These are phyloP conservation scores for Penicillium sp. DNA, from an alignment of 2,329 filamentous ascomycete species.

Conservation along the genomic window DNA sequence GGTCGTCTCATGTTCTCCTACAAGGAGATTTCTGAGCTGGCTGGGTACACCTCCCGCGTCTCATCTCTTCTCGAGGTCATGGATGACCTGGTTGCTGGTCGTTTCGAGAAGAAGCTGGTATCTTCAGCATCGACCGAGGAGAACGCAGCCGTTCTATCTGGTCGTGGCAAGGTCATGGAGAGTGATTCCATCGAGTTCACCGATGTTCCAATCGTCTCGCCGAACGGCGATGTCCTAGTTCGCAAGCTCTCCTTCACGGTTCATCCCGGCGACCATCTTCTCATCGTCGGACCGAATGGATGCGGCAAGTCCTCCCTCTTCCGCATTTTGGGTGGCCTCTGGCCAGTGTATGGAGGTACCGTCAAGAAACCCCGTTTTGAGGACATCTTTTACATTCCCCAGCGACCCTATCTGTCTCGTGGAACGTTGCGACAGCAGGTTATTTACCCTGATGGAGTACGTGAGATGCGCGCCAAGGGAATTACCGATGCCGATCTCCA, in stretches of 20 bases:
- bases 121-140: slow-evolving; percentile 82
- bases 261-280: slow-evolving; percentile 82
- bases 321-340: slow-evolving; percentile 92
- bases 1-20: slow-evolving; percentile 97
- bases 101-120: slow-evolving; percentile 95
- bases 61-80: slow-evolving; percentile 90
- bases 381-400: slow-evolving; percentile 97
- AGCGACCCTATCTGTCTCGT: slow-evolving; percentile 89
- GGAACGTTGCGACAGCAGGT: slow-evolving; percentile 95
- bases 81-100: slow-evolving; percentile 86
- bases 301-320: slow-evolving; percentile 97
- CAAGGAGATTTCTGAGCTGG: slow-evolving; percentile 94
- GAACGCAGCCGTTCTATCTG: slow-evolving; percentile 81
- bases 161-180: slow-evolving; percentile 81
- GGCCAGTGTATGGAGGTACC: slow-evolving; percentile 95
- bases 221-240: slow-evolving; percentile 92
- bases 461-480: slow-evolving; percentile 84
- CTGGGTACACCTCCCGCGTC: slow-evolving; percentile 92
- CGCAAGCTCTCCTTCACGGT: slow-evolving; percentile 86
- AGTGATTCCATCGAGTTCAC: slow-evolving; percentile 83
- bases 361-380: slow-evolving; percentile 90
- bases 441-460: slow-evolving; percentile 89
- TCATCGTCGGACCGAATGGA: slow-evolving; percentile 95
- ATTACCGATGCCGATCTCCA: slow-evolving; percentile 82
- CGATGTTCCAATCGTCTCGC: slow-evolving; percentile 92